phyloP scores from a whole-genome alignment of 306 rosid species.

The Adenanthera pavonina region DNA sequence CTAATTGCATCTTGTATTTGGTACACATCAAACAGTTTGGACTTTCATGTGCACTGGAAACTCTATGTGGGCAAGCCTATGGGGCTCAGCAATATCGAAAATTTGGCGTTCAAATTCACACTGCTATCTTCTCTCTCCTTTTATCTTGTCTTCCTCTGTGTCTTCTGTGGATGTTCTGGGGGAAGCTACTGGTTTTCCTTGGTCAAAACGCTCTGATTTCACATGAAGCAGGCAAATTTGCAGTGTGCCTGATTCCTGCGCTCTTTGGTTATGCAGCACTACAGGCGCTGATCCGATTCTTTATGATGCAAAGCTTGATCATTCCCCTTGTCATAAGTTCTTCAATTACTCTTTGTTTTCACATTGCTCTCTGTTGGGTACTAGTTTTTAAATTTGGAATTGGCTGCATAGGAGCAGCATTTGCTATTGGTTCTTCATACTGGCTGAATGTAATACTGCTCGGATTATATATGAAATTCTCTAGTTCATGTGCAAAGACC shows the following conservation, averaged over 20 bases:
- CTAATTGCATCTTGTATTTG: constrained; percentile 4
- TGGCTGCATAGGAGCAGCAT: constrained; percentile 75
- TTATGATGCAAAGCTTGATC: constrained; percentile 69
- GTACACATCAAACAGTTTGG: constrained; percentile 55
- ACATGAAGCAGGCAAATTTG: constrained; percentile 73
- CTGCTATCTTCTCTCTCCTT: constrained; percentile 58
- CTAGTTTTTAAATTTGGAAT: constrained; percentile 64
- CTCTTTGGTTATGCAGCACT: constrained; percentile 76
- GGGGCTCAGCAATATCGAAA: constrained; percentile 69
- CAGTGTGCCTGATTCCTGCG: constrained; percentile 72
- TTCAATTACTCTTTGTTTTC: constrained; percentile 54
- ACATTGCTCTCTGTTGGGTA: constrained; percentile 70
- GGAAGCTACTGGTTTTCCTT: constrained; percentile 52
- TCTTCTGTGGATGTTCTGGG: constrained; percentile 67
- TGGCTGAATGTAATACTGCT: constrained; percentile 83
- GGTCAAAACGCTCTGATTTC: constrained; percentile 91
- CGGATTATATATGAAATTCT: constrained; percentile 56
- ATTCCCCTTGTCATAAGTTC: constrained; percentile 68
- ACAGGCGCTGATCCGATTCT: constrained; percentile 65
- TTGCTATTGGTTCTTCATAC: constrained; percentile 71
- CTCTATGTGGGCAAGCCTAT: constrained; percentile 72
- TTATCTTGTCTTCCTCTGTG: constrained; percentile 69
- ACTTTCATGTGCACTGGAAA: constrained; percentile 71
- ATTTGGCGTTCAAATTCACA: constrained; percentile 61
- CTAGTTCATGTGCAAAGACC: constrained; percentile 53